Conservation (phyloP, 306 rosid genomes). For the Prosopis cineraria region DNA sequence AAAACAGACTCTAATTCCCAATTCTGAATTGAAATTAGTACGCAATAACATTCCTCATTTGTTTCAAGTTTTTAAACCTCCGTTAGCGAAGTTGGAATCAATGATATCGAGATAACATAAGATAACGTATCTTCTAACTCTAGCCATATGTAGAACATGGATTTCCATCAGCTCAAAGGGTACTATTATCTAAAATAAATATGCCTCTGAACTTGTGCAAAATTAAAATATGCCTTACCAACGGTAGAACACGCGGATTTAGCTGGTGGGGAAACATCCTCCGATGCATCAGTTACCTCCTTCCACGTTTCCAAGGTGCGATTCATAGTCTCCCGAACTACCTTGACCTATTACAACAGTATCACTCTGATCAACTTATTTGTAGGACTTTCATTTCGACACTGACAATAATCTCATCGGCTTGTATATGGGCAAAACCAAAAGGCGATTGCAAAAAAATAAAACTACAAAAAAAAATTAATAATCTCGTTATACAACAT, state of each 20-base stretch:
- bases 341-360: conserved; percentile 68
- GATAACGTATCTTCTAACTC: not conserved
- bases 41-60: conserved; percentile 1
- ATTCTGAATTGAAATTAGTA: not conserved
- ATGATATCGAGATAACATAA: conserved; percentile 1
- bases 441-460: not conserved
- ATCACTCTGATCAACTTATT: conserved; percentile 2
- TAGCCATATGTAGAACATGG: conserved; percentile 3
- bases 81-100: conserved; percentile 19
- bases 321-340: conserved; percentile 90
- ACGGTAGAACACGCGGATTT: conserved; percentile 50
- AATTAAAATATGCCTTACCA: conserved; percentile 47
- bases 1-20: not conserved
- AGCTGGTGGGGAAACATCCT: conserved; percentile 45
- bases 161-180: conserved; percentile 7
- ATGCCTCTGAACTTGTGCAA: conserved; percentile 1
- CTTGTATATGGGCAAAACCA: not conserved
- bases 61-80: conserved; percentile 3
- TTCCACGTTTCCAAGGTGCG: conserved; percentile 80
- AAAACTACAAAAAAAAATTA: not conserved
- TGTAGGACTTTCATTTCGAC: not conserved
- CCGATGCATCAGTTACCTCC: conserved; percentile 52
- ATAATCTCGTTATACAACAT: not conserved
- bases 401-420: not conserved
- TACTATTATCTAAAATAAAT: not conserved